phyloP scores from a whole-genome alignment of 169 alveolate species.

The Cryptosporidium bovis region DNA sequence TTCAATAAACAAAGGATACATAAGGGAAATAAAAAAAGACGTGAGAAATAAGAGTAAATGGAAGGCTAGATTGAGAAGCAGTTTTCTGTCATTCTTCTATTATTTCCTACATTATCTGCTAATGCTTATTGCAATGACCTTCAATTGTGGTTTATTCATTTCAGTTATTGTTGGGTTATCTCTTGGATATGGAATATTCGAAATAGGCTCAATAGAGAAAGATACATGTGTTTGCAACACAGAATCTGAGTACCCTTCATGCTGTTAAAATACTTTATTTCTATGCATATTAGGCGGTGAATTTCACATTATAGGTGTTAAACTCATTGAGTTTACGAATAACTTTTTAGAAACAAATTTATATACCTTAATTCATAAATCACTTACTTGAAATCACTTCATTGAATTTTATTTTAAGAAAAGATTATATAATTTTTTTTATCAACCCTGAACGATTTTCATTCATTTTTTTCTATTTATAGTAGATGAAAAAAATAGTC shows the following conservation, averaged over 20 bases:
- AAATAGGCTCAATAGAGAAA: conserved; percentile 3
- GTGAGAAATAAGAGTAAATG: background rate
- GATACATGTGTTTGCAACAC: conserved; percentile 8
- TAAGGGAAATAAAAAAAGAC: conserved; percentile 4
- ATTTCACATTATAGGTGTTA: too few relatives aligned
- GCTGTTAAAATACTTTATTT: conserved; percentile 25
- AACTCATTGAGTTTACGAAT: conserved; percentile 3
- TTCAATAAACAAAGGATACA: conserved; percentile 28
- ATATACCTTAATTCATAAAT: too few relatives aligned
- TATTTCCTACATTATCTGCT: conserved; percentile 47
- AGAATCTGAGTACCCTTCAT: conserved; percentile 37
- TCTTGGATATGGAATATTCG: conserved; percentile 52
- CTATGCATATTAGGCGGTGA: too few relatives aligned
- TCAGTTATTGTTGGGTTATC: conserved; percentile 61
- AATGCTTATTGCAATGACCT: conserved; percentile 69
- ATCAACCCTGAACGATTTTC: too few relatives aligned
- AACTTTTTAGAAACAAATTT: too few relatives aligned
- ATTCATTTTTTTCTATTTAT: too few relatives aligned
- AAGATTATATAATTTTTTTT: too few relatives aligned
- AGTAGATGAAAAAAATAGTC: too few relatives aligned
- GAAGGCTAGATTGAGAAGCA: background rate
- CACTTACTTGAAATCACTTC: too few relatives aligned
- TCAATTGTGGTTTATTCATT: conserved; percentile 63
- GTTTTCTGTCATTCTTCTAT: conserved; percentile 1
- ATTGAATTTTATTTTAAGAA: too few relatives aligned